Evolutionary conservation across 192 early-diverging fungal species (phyloP).

Genomic region (Gryganskiella cystojenkinii): DNA sequence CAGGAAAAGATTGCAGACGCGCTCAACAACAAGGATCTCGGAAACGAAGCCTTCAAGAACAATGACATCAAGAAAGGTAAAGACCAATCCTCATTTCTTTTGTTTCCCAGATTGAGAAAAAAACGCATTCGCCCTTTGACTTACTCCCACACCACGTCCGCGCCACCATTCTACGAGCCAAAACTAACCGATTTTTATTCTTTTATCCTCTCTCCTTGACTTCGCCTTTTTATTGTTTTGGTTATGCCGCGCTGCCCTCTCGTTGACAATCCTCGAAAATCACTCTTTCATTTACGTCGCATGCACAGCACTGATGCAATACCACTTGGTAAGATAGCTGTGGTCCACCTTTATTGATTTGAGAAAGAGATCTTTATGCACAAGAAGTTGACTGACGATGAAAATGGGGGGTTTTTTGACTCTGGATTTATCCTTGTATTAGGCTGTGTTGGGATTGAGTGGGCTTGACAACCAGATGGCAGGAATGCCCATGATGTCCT

Average conservation of each 20-base stretch:
- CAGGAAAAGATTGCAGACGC: conserved; percentile 43
- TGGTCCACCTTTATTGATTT: background rate
- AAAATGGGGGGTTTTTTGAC: no score
- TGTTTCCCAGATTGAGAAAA: background rate
- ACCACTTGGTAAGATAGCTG: conserved; percentile 43
- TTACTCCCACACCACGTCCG: no score
- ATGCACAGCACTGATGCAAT: conserved; percentile 44
- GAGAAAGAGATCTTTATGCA: background rate
- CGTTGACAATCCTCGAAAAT: background rate
- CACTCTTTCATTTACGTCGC: background rate
- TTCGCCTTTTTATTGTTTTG: background rate
- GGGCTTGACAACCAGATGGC: conserved; percentile 55
- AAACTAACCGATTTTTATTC: no score
- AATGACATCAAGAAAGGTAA: conserved; percentile 48
- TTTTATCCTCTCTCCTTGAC: no score
- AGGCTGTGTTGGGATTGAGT: conserved; percentile 51
- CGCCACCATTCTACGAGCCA: no score
- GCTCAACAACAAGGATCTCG: conserved; percentile 40
- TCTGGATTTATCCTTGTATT: background rate
- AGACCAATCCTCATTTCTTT: background rate
- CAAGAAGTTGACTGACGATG: background rate
- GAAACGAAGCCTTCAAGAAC: conserved; percentile 54
- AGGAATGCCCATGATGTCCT: conserved; percentile 42
- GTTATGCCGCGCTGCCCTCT: background rate
- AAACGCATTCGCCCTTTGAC: background rate